Evolutionary conservation across 23 red algal genomes (phyloP).

Genomic region (Gracilaria domingensis): DNA sequence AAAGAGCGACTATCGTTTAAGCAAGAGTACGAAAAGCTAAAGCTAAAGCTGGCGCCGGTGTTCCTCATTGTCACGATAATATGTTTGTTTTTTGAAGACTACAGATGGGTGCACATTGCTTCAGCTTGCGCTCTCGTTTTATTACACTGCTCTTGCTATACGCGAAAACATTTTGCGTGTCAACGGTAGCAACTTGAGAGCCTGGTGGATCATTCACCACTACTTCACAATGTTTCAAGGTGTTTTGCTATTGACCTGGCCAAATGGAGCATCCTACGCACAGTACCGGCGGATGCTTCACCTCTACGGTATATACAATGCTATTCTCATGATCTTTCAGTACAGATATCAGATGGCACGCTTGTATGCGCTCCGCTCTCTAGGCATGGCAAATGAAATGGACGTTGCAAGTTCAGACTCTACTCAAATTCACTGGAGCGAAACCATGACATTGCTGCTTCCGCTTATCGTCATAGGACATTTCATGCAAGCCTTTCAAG

Average conservation of each 20-base stretch:
- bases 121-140: conserved; percentile 89
- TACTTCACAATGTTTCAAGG: conserved; percentile 88
- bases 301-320: conserved; percentile 90
- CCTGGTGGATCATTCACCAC: conserved; percentile 99
- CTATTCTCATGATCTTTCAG: conserved; percentile 95
- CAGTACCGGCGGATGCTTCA: conserved; percentile 80
- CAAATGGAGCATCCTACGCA: conserved; percentile 80
- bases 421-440: conserved; percentile 94
- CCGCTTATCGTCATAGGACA: conserved; percentile 91
- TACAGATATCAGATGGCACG: conserved; percentile 98
- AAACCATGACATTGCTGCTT: conserved; percentile 88
- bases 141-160: conserved; percentile 93
- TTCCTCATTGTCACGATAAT: conserved; percentile 74
- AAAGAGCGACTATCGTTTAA: conserved; percentile 86
- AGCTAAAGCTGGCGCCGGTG: conserved; percentile 82
- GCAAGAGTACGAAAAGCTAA: conserved; percentile 93
- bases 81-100: conserved; percentile 77
- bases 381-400: conserved; percentile 95
- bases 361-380: conserved; percentile 91
- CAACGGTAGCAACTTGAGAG: conserved; percentile 93
- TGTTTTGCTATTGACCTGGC: conserved; percentile 93
- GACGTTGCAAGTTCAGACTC: conserved; percentile 95
- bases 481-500: conserved; percentile 81
- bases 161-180: conserved; percentile 93
- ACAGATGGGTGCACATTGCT: conserved; percentile 96